Base-by-base conservation (phyloP, 176 grass and related monocot species). In the Phoenix dactylifera region DNA sequence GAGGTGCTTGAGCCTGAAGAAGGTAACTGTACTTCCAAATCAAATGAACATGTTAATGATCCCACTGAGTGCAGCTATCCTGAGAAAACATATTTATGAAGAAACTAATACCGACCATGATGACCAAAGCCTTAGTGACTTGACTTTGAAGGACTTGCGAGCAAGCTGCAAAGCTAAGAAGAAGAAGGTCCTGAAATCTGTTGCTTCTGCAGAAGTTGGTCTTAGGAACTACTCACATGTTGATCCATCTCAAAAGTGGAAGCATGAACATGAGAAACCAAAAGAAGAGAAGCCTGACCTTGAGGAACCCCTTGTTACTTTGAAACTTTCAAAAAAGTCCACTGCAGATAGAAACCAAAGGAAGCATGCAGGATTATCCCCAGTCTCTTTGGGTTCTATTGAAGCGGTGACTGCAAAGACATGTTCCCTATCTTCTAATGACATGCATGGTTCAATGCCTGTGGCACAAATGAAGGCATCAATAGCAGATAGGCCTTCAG, bases 1-100 rank as follows among this genome's bases (percentile, higher is more conserved):
- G 77, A 78, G 74, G 59, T 84, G 6, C 30, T 56, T 53, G 77
- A 81, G 67, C 50, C 16, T 72, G 77, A 84, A 57, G 79, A 87
- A 68, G 53, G 17, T 56, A 26, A 10, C 12, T 51, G 24, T 68
- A 54, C 62, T 54, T 87, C 61, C 63, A 67, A 39, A 55, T 59
- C 71, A 52, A 29, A 25, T 55, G 16, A 51, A 58, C 24, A 26
- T 70, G 23, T 30, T 65, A 19, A 52, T 67, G 60, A 63, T 74
- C 29, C 6, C 26, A 15, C 58, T 55, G 17, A 62, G 6, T 23
- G 15, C 17, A 63, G 35, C 19, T 22, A 49, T 63, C 18, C 4
- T 3, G 18, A 63, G 35, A 39, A n/a, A 63, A 22, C 49, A 6
- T 49, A 18, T 18, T 49, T 49, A 12, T 20, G 7, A 6, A 35